Conservation (phyloP, 345 rosid species). For the Lumnitzera racemosa region DNA sequence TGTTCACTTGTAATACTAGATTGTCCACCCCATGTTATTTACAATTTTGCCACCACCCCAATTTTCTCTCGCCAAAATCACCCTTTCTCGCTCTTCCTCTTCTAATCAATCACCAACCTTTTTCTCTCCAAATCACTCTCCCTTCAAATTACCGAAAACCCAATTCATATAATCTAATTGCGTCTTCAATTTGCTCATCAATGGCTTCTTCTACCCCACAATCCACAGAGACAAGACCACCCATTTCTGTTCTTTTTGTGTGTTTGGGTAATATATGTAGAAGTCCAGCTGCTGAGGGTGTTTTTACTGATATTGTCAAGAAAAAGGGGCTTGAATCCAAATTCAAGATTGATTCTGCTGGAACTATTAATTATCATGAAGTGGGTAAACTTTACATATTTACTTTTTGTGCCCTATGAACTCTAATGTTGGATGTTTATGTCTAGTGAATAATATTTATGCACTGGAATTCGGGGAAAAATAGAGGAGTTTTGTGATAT, state of each 20-base stretch:
- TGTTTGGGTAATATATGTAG: constrained; percentile 92
- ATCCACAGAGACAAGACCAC: constrained; percentile 31
- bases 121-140: constrained; percentile 13
- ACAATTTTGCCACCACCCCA: constrained; percentile 42
- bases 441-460: background rate
- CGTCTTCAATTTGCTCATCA: constrained; percentile 26
- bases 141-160: constrained; percentile 7
- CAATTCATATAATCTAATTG: constrained; percentile 11
- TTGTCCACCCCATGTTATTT: constrained; percentile 26
- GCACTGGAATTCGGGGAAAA: too few relatives aligned
- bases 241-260: constrained; percentile 77
- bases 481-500: too few relatives aligned
- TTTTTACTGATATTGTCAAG: constrained; percentile 67
- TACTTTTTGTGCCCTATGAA: background rate
- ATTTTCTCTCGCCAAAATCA: constrained; percentile 3
- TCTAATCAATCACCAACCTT: constrained; percentile 11
- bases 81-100: constrained; percentile 13
- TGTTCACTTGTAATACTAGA: constrained; percentile 10
- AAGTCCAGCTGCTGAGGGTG: constrained; percentile 98
- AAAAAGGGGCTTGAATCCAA: constrained; percentile 60
- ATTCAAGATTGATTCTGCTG: constrained; percentile 88
- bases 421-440: background rate
- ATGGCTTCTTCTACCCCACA: constrained; percentile 41
- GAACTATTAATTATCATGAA: constrained; percentile 85
- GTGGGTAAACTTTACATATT: constrained; percentile 16